Conservation (phyloP, 2,329 filamentous ascomycete species). For the Ploettnerulaceae sp. region DNA sequence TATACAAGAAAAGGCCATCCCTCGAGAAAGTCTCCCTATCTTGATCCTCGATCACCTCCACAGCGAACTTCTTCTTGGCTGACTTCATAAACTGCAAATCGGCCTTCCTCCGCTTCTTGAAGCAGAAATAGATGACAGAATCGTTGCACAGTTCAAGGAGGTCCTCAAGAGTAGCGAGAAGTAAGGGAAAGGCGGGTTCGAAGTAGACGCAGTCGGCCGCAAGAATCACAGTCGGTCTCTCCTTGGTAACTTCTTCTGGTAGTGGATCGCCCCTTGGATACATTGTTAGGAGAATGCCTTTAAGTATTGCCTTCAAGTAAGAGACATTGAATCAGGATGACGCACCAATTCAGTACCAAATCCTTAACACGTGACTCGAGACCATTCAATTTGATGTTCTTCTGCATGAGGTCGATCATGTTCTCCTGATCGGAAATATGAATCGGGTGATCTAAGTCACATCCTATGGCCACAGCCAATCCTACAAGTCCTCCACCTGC, state of each 20-base stretch:
- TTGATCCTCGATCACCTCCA: constrained; percentile 59
- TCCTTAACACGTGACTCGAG: constrained; percentile 60
- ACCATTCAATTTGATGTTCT: constrained; percentile 79
- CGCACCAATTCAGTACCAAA: constrained; percentile 75
- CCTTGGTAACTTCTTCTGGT: constrained; percentile 46
- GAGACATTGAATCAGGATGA: constrained; percentile 23
- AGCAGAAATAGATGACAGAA: constrained; percentile 73
- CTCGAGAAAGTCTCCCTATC: constrained; percentile 53
- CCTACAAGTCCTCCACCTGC: constrained; percentile 87
- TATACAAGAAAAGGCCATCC: constrained; percentile 56
- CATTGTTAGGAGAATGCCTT: constrained; percentile 6
- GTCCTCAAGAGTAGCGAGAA: constrained; percentile 72
- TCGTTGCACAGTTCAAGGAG: constrained; percentile 68
- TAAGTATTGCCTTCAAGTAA: too few relatives aligned
- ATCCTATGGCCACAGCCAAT: constrained; percentile 54
- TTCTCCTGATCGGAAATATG: constrained; percentile 81
- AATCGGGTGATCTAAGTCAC: constrained; percentile 51
- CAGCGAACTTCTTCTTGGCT: constrained; percentile 60
- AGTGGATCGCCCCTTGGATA: constrained; percentile 55
- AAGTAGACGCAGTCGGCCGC: constrained; percentile 97
- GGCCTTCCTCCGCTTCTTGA: constrained; percentile 84
- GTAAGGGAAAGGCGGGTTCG: constrained; percentile 86
- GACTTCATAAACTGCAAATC: constrained; percentile 71
- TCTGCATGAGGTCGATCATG: constrained; percentile 81
- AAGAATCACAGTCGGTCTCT: constrained; percentile 74